Conservation (phyloP, 805 yeast species). For the Sugiyamaella floridensis region DNA sequence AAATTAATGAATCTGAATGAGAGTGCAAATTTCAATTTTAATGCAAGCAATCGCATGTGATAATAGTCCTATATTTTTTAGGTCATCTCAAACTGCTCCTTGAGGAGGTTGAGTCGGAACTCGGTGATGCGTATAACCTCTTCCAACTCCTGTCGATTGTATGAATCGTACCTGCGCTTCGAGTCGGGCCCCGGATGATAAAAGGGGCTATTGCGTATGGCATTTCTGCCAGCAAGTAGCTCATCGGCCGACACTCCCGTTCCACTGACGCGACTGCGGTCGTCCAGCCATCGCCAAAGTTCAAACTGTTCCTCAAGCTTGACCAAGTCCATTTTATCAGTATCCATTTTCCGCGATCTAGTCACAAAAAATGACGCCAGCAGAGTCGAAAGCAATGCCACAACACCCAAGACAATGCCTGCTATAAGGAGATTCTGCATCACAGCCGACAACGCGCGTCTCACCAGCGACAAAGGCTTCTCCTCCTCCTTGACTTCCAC, state of each 20-base stretch:
- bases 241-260: constrained; percentile 23
- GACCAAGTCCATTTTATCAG: constrained; percentile 20
- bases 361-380: neutral
- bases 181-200: neutral
- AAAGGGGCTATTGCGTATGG: neutral
- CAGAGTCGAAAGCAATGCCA: neutral
- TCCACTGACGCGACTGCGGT: constrained; percentile 24
- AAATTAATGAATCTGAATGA: no score
- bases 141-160: constrained; percentile 38
- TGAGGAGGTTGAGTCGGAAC: constrained; percentile 35
- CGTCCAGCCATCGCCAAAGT: constrained; percentile 69
- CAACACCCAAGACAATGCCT: neutral
- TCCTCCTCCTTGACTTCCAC: constrained; percentile 8
- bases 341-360: neutral
- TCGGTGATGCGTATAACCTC: constrained; percentile 44
- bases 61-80: neutral
- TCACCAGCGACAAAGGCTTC: neutral
- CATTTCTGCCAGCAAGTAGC: neutral
- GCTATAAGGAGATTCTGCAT: constrained; percentile 8
- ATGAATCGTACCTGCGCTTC: constrained; percentile 12
- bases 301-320: constrained; percentile 46
- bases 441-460: neutral
- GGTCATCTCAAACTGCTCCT: constrained; percentile 12
- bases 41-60: no score
- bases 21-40: no score